These are phyloP conservation scores for Cylindrodendrum hubeiense DNA, from an alignment of 2,329 filamentous ascomycete species.

Conservation along the genomic window DNA sequence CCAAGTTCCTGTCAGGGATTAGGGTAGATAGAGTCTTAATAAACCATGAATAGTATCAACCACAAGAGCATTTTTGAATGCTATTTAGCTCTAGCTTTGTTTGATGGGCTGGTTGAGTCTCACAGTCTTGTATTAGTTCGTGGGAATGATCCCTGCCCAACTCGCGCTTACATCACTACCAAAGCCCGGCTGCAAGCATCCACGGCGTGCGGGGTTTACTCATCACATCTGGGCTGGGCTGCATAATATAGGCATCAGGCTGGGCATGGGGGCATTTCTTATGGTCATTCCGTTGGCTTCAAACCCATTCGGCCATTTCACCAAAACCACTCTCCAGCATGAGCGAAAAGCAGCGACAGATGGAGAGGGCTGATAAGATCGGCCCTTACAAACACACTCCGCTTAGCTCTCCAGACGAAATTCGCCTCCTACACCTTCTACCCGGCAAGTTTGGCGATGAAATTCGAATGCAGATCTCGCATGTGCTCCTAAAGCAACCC, in stretches of 20 bases:
- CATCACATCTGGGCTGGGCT: not conserved
- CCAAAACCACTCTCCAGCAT: not conserved
- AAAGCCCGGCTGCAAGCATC: not conserved
- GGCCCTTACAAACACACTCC: not conserved
- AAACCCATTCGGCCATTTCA: not conserved
- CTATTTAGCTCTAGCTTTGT: not conserved
- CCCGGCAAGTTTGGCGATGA: not conserved
- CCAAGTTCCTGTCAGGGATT: not conserved
- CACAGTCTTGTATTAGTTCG: not conserved
- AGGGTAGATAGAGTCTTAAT: not conserved
- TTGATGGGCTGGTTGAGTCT: not conserved
- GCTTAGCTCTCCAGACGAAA: not conserved
- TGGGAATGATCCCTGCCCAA: not conserved
- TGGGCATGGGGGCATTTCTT: not conserved
- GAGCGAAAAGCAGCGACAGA: not conserved
- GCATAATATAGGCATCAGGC: not conserved
- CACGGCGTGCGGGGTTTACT: not conserved
- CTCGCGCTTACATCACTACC: not conserved
- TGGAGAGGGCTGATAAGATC: not conserved
- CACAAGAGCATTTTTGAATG: not conserved
- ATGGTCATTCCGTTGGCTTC: not conserved
- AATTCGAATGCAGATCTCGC: not conserved
- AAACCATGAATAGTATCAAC: not conserved
- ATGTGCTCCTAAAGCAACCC: not conserved
- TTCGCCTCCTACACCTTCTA: slow-evolving; percentile 2